A percentile compares a stretch with the other conserved stretches of the same genome.
Conservation (phyloP, 2,329 filamentous ascomycete genomes). For the Fulvia fulva region DNA sequence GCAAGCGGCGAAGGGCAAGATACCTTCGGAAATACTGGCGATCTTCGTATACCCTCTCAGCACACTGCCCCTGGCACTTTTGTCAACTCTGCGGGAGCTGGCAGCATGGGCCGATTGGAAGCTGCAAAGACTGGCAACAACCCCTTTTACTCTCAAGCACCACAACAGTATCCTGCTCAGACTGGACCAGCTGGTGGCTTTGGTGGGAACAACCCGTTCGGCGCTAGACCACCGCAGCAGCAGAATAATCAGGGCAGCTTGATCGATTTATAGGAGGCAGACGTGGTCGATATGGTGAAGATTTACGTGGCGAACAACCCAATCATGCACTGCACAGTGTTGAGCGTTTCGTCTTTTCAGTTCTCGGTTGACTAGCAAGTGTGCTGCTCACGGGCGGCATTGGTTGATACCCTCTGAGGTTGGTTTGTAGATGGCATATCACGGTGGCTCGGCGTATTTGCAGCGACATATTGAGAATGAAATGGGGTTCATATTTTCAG, state of each 20-base stretch:
- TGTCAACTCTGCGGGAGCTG: conserved; percentile 87
- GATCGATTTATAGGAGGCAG: conserved; percentile 50
- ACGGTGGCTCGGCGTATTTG: not conserved
- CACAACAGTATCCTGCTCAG: conserved; percentile 47
- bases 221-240: conserved; percentile 45
- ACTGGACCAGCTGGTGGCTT: conserved; percentile 45
- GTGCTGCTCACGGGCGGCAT: not conserved
- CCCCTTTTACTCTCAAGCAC: conserved; percentile 72
- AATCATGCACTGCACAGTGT: conserved; percentile 1
- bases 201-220: conserved; percentile 55
- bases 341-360: conserved; percentile 1
- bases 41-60: conserved; percentile 90
- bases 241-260: conserved; percentile 49
- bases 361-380: not conserved
- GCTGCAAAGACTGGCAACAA: conserved; percentile 70
- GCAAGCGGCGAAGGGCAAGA: conserved; percentile 88
- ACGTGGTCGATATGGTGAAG: not conserved
- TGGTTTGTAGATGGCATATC: not conserved
- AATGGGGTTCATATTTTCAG: not conserved
- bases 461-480: not conserved
- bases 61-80: conserved; percentile 96
- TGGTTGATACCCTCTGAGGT: not conserved
- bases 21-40: conserved; percentile 95
- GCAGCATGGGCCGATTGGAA: conserved; percentile 65
- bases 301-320: not conserved